Conservation (phyloP, 2,329 filamentous ascomycete genomes). For the Pseudocercospora cruenta region DNA sequence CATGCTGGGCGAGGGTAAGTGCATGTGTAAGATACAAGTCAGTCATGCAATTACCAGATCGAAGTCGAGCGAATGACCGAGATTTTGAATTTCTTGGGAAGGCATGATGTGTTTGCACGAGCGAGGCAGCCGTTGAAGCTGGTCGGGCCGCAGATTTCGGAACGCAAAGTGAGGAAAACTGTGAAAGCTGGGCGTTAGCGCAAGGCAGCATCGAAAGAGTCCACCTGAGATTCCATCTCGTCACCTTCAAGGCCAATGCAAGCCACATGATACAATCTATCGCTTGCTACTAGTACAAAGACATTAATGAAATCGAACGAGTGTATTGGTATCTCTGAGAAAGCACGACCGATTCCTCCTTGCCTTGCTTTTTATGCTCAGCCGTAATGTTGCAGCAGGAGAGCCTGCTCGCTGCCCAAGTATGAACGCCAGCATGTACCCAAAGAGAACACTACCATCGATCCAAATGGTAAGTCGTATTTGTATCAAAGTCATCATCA, state of each 20-base stretch:
- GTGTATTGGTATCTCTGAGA: conserved; percentile 23
- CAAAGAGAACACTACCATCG: neutral
- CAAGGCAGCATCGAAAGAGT: neutral
- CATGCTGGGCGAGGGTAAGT: neutral
- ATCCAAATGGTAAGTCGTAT: neutral
- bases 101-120: neutral
- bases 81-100: neutral
- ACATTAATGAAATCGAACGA: conserved; percentile 20
- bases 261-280: conserved; percentile 5
- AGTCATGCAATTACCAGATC: neutral
- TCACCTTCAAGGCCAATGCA: neutral
- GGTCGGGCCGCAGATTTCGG: neutral
- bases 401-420: neutral
- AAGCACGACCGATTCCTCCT: conserved; percentile 15
- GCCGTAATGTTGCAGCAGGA: neutral
- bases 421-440: neutral
- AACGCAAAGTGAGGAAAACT: neutral
- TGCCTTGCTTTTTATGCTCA: neutral
- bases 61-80: neutral
- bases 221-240: neutral
- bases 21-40: neutral
- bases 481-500: conserved; percentile 4
- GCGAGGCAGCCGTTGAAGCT: neutral
- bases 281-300: conserved; percentile 14
- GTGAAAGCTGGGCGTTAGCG: neutral